Evolutionary conservation across 768 basidiomycete genomes (phyloP), one percentile per base, ranked within the genome.

Genomic region (Phylloporus sp.): DNA sequence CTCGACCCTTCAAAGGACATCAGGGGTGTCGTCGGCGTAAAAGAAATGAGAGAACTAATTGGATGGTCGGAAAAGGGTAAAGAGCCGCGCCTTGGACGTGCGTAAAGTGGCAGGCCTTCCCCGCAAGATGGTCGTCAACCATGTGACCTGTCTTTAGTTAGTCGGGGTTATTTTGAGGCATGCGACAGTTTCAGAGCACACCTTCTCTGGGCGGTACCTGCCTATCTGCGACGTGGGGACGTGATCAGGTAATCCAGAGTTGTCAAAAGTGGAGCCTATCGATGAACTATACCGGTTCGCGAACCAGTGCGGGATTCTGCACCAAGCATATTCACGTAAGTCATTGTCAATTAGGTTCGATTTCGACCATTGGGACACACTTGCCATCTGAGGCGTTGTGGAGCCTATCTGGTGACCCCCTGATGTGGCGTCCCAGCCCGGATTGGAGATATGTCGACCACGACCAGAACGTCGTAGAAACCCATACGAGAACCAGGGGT

Each of bases 21-120:
- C 38, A 63, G 60, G 42, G 90, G 88, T 34, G 78, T 84, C 18
- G 70, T 91, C 23, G 83, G 76, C 9, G 88, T 92, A 46, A 63
- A 61, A 47, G 71, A 73, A 54, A 94, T 95, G 85, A 76, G 85
- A 51, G 73, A 81, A 57, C 65, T 92, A 38, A 77, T 90, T 54
- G 87, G 85, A 13, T 87, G 86, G 85, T 55, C 62, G 20, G 48
- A 63, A 49, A 70, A 68, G 55, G 67, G 64, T 26, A 46, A 58
- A 39, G 48, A 45, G 32, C 44, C 53, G 57, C 55, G 32, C 46
- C 41, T 42, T 29, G 50, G 41, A 31, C 39, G 48, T 40, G 54
- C 54, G 48, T 63, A 43, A 46, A 24, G 22, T 38, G 48, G 48
- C 49, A 45, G 23, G 29, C 3, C 37, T 38, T 46, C 24, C 34